Conservation (phyloP, 257 asterid genomes). For the Galeopsis tetrahit region DNA sequence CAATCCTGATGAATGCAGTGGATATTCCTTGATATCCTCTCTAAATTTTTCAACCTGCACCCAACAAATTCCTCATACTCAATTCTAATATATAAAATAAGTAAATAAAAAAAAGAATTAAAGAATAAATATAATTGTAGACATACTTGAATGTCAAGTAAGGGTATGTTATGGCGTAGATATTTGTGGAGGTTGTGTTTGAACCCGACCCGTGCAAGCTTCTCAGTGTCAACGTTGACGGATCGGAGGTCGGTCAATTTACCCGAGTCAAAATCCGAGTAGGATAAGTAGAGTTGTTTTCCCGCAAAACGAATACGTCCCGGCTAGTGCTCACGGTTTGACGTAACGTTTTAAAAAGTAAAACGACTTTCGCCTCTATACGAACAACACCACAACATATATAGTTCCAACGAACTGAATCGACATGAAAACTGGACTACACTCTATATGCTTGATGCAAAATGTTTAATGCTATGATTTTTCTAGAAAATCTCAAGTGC, state of each 20-base stretch:
- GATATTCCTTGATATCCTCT: slow-evolving; percentile 39
- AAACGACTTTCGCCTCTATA: too few species aligned
- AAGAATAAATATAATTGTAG: not conserved
- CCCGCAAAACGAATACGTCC: too few species aligned
- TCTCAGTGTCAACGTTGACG: slow-evolving; percentile 59
- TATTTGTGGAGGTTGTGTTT: slow-evolving; percentile 38
- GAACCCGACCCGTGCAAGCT: slow-evolving; percentile 58
- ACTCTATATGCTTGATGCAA: too few species aligned
- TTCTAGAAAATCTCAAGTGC: too few species aligned
- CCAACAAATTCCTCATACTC: too few species aligned
- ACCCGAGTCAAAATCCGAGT: slow-evolving; percentile 45
- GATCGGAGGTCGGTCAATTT: slow-evolving; percentile 53
- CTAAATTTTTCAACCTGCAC: slow-evolving; percentile 50
- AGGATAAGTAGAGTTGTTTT: too few species aligned
- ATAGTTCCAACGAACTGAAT: too few species aligned
- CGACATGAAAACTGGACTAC: too few species aligned
- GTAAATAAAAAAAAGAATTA: not conserved
- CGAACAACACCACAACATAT: too few species aligned
- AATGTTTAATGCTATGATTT: too few species aligned
- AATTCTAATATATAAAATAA: not conserved
- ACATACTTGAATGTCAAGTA: slow-evolving; percentile 46
- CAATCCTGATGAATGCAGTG: slow-evolving; percentile 57
- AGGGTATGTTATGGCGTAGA: slow-evolving; percentile 44
- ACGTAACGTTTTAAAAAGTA: too few species aligned
- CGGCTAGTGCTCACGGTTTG: too few species aligned